phyloP scores from a whole-genome alignment of 257 asterid species.

The Schizonepeta tenuifolia region DNA sequence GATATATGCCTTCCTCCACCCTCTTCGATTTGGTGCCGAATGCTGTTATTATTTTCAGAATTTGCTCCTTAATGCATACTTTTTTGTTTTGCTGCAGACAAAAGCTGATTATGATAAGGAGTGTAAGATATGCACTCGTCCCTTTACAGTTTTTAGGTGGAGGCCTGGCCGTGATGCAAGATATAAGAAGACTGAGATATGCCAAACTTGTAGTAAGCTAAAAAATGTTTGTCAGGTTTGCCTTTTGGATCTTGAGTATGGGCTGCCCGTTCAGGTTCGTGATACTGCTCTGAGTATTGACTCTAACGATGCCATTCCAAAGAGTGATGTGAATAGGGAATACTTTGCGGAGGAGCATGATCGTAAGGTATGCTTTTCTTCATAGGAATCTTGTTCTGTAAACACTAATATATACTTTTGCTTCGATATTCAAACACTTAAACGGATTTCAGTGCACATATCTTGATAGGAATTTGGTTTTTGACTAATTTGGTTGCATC shows the following conservation, averaged over 20 bases:
- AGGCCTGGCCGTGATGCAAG: slow-evolving; percentile 99
- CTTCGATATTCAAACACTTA: neutral
- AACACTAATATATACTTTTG: neutral
- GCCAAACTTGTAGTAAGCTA: slow-evolving; percentile 98
- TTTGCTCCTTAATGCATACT: slow-evolving; percentile 7
- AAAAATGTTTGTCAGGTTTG: slow-evolving; percentile 99
- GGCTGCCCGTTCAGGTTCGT: slow-evolving; percentile 98
- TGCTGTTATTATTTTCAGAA: neutral
- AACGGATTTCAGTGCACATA: neutral
- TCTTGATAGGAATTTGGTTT: neutral
- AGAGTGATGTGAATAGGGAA: slow-evolving; percentile 96
- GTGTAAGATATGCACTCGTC: slow-evolving; percentile 97
- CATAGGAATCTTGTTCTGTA: neutral
- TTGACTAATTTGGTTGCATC: neutral
- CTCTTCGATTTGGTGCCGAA: neutral
- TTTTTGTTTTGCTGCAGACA: slow-evolving; percentile 52
- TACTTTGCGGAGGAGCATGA: slow-evolving; percentile 99
- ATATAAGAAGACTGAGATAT: slow-evolving; percentile 89
- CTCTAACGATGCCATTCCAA: slow-evolving; percentile 93
- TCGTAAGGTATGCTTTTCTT: slow-evolving; percentile 64
- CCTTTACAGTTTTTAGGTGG: slow-evolving; percentile 97
- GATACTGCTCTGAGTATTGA: slow-evolving; percentile 87
- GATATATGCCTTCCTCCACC: neutral
- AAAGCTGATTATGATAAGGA: slow-evolving; percentile 95
- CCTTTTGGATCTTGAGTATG: slow-evolving; percentile 95